Evolutionary conservation across 306 rosid genomes (phyloP), one percentile per base, ranked within the genome.

Genomic region (Ziziphus jujuba): DNA sequence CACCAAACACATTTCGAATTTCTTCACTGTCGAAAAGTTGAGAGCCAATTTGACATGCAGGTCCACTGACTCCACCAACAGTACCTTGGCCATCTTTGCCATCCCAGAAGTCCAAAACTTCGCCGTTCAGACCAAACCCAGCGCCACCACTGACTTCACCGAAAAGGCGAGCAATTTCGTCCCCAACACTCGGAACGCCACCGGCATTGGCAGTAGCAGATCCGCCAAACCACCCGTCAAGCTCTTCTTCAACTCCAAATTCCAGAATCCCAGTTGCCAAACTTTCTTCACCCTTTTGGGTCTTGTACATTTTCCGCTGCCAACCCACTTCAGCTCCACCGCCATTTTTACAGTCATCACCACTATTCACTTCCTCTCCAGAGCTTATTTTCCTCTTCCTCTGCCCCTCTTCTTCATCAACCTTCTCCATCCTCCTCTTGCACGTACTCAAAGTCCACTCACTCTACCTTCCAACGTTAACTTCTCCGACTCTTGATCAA

Each of bases 141-240:
- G 65, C 66, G 44, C 67, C 82, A 38, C 63, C 66, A 36, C 62
- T 28, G 58, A 23, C 77, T 71, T 52, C 80, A 33, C 59, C 82
- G 59, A 72, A 78, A 70, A 65, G 25, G 59, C 70, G 61, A 0
- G 67, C 74, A 72, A 59, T 56, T 38, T 66, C 74, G 21, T 66
- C 75, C 33, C 64, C 77, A 19, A 58, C 71, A 20, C 58, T 65
- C 28, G 22, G 16, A 63, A 65, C 75, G 17, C 21, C n/a, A 22
- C 33, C 25, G 3, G 64, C 70, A 31, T 33, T 71, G 7, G 28
- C 62, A 21, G 13, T 12, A 40, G 13, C 9, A 40, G 45, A 40
- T 40, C 53, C 51, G 8, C 57, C 56, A 25, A 63, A 60, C 73
- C 72, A 59, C 15, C 35, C 63, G 23, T 66, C 65, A 47, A 23